Evolutionary conservation across 129 eudicot species (phyloP), one percentile per base, ranked within the genome.

Genomic region (Flaveria sonorensis): DNA sequence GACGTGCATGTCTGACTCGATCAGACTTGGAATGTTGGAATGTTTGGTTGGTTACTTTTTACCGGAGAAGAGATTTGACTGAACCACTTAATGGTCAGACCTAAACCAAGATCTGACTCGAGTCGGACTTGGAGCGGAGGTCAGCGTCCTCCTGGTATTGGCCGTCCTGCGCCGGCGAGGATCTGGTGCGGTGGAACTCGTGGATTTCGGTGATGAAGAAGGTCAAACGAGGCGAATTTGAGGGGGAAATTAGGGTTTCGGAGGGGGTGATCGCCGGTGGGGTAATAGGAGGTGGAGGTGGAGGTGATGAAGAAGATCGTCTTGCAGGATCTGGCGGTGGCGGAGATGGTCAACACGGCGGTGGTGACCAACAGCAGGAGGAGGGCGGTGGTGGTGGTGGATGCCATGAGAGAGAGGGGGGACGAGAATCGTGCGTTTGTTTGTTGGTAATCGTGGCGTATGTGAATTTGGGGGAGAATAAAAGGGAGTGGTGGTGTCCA

Each of bases 281-380:
- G 62, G 50, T 80, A 75, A 61, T 24, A 72, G 30, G 87, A 64
- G 81, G 97, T 79, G 28, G 62, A 52, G 21, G 59, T 8, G 75
- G 96, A 70, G 86, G 87, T 84, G 86, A 86, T 85, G 87, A 88
- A 80, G 88, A 93, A 83, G 77, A 93, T 87, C 62, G 97, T 90
- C 81, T 89, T 90, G 85, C 98, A 92, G n/a, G 98, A 97, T 24
- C 98, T 82, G 30, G 96, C 97, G 83, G 76, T 40, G 77, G 86
- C 81, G 77, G 91, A 39, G 88, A 72, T 69, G 59, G 90, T 71
- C 85, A 83, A 63, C 62, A 85, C 76, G 47, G 72, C 76, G 78
- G 83, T 67, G 83, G 86, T 60, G 75, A 84, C 28, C 10, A 78
- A 46, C 50, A 85, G 66, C 18, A 81, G 77, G 76, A 86, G 79